phyloP scores from a whole-genome alignment of 805 yeast species.

The Ogataea methanolica region DNA sequence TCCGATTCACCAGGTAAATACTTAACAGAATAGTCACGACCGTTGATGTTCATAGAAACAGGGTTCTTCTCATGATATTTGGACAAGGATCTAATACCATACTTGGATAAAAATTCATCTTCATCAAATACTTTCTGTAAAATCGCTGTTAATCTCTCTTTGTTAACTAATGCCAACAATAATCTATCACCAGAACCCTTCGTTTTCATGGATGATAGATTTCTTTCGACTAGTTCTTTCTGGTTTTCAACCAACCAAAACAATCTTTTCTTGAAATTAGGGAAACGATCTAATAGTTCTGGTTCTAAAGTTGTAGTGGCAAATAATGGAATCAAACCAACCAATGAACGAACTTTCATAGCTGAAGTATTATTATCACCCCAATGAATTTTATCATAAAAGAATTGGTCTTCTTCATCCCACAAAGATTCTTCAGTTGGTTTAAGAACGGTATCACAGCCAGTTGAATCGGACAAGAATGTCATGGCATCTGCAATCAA shows the following conservation, averaged over 20 bases:
- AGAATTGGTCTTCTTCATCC: conserved; percentile 87
- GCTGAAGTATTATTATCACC: conserved; percentile 63
- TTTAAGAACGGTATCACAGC: conserved; percentile 22
- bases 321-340: conserved; percentile 86
- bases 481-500: conserved; percentile 94
- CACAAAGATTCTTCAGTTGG: conserved; percentile 66
- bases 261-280: conserved; percentile 75
- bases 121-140: conserved; percentile 81
- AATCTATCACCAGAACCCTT: conserved; percentile 82
- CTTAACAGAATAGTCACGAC: conserved; percentile 61
- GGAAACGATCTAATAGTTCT: conserved; percentile 69
- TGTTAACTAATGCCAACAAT: conserved; percentile 72
- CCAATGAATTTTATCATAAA: conserved; percentile 86
- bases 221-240: conserved; percentile 65
- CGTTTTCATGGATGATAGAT: conserved; percentile 75
- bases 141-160: conserved; percentile 72
- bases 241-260: conserved; percentile 79
- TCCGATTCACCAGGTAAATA: conserved; percentile 88
- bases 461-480: conserved; percentile 40
- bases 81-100: conserved; percentile 85
- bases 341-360: conserved; percentile 82
- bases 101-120: conserved; percentile 75
- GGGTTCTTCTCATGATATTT: conserved; percentile 83
- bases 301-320: conserved; percentile 89
- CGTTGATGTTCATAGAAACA: conserved; percentile 77